Percentiles rank a stretch among this genome's conserved stretches.
Conservation (phyloP, 1,284 basidiomycete species). For the Fistulinella staudtii region DNA sequence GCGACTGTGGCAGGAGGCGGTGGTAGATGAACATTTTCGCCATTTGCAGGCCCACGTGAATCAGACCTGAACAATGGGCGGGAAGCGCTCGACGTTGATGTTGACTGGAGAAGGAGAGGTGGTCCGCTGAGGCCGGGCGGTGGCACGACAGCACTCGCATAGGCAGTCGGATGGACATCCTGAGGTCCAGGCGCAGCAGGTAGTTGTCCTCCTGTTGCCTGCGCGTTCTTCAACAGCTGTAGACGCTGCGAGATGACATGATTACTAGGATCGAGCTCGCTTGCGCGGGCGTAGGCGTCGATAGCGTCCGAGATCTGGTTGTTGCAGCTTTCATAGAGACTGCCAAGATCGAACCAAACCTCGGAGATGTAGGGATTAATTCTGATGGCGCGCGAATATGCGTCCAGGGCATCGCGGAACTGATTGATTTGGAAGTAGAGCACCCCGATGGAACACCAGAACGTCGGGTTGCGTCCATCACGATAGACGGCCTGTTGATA, state of each 20-base stretch:
- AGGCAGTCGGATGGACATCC: slow-evolving; percentile 93
- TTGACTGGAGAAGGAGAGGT: slow-evolving; percentile 55
- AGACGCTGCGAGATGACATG: slow-evolving; percentile 75
- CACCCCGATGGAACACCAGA: slow-evolving; percentile 99
- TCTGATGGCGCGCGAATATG: slow-evolving; percentile 96
- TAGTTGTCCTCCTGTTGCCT: slow-evolving; percentile 73
- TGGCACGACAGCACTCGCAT: slow-evolving; percentile 70
- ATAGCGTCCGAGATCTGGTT: slow-evolving; percentile 99
- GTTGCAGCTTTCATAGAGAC: slow-evolving; percentile 97
- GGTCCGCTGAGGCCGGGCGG: slow-evolving; percentile 62
- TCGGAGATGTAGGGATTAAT: slow-evolving; percentile 99
- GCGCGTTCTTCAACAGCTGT: slow-evolving; percentile 74
- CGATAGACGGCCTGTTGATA: slow-evolving; percentile 99
- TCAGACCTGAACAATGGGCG: slow-evolving; percentile 62
- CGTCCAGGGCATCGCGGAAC: slow-evolving; percentile 96
- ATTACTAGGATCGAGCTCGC: slow-evolving; percentile 85
- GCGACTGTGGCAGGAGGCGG: slow-evolving; percentile 50
- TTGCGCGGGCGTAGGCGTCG: slow-evolving; percentile 92
- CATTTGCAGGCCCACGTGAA: slow-evolving; percentile 52
- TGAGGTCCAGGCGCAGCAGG: slow-evolving; percentile 86
- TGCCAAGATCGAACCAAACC: slow-evolving; percentile 98
- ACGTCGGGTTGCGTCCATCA: slow-evolving; percentile 97
- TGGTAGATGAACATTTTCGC: slow-evolving; percentile 53
- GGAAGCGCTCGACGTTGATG: slow-evolving; percentile 30
- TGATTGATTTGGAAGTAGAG: slow-evolving; percentile 99